Base-by-base conservation (phyloP, 2,329 filamentous ascomycete species). In the Ilyonectria sp. region DNA sequence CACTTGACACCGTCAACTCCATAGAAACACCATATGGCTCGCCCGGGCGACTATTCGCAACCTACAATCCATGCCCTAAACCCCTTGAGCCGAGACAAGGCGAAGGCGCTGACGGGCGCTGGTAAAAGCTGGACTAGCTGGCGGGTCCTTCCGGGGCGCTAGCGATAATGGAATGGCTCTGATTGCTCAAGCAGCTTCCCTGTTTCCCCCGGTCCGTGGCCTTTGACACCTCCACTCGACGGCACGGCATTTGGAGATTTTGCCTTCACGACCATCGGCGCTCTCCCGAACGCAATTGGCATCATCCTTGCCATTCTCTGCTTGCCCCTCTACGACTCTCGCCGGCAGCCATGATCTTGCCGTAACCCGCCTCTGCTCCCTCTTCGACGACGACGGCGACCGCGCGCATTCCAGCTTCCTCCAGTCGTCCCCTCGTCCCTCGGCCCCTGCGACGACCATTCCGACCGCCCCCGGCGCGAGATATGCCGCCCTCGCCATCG, bases 401-500 rank as follows among this genome's bases (percentile, higher is more conserved):
- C 63, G 53, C 65, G 56, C 52, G 26, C 55, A 60, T 23, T 40
- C 31, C 37, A 40, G 13, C 54, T 35, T 35, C 54, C 60, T 61
- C 40, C 55, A 52, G 61, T 55, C 67, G 58, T 54, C 59, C 62
- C 43, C 54, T 6, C 33, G 15, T 23, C 23, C n/a, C 60, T 26
- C 26, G 26, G 26, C 63, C 63, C 55, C 26, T 47, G 65, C 50
- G 62, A 61, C 71, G 44, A 66, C 63, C 62, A 49, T 60, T 59
- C 54, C 35, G 65, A 75, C 53, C 63, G 61, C 61, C 67, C 55
- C 62, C 57, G 62, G 70, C 69, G 70, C 79, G 73, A 80, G 76
- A 79, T 60, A 82, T 80, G 81, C 78, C 74, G 72, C 70, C 71
- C 68, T 56, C 64, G 69, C 69, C 65, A 58, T 67, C 72, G 75